Base-by-base conservation (phyloP, 768 basidiomycete genomes). In the Exsudoporus frostii region DNA sequence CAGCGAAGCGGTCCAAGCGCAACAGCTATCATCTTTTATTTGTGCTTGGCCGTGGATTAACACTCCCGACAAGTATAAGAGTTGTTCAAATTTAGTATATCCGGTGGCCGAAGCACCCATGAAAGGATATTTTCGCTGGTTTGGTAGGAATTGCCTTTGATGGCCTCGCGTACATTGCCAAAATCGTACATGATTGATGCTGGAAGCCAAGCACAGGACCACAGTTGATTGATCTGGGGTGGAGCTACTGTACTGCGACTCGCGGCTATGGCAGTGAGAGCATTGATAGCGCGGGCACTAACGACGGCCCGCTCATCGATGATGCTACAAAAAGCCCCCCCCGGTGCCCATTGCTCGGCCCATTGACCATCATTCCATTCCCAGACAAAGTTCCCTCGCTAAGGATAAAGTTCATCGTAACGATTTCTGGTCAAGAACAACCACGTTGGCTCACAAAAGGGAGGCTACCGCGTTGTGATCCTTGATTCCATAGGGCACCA, bases 261-360 rank as follows among this genome's bases (percentile, higher is more conserved):
- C 29, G 29, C 10, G 29, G 29, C 29, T 30, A 30, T 30, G 29
- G 1, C 29, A 30, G 10, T 30, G 29, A 30, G 29, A 30, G 29
- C 10, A 4, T 30, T 11, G 29, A 30, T 10, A 2, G 29, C 10
- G 29, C 29, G 10, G 9, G 29, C 11, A 9, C 9, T 10, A 30
- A 30, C 29, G 8, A 30, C 29, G 9, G 9, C 29, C 9, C 9
- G 10, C 10, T 10, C 10, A n/a, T n/a, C n/a, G n/a, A n/a, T 30
- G 29, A 19, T 29, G 38, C 29, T 53, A 65, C 46, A 52, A 49
- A 59, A 47, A 27, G 30, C 25, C 24, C 33, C 13, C 15, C 14
- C 10, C 7, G 32, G 24, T 32, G 9, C 13, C 19, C 13, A 24
- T 25, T 32, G 32, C 50, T 34, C 37, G 30, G 9, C 13, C 19